Evolutionary conservation across 495 filamentous ascomycete species (phyloP), one percentile per base, ranked within the genome.

Genomic region (Lophiostoma macrostomum): DNA sequence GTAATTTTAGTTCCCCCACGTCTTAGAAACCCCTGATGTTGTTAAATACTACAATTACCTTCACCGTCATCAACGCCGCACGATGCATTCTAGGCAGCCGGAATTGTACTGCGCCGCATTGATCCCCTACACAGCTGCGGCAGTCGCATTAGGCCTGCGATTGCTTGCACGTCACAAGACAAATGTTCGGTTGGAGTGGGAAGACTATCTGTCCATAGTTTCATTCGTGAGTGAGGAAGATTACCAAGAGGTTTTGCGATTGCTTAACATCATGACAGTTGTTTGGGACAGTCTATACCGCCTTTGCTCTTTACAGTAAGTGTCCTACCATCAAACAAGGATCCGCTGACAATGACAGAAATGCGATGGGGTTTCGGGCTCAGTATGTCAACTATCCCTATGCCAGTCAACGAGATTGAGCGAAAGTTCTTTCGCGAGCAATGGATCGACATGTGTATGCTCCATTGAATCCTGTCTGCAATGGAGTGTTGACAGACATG

Each of bases 311-410:
- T 8, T 16, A 10, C 35, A 38, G 35, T 18, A 38, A 38, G 35
- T 38, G 6, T 8, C 10, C 35, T 18, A 11, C 35, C 35, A 8
- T 16, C 8, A n/a, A n/a, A n/a, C 35, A 8, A 8, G 6, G 35
- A 7, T 38, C 35, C 10, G 8, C 8, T 8, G 6, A 6, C 35
- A 18, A 6, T 38, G 35, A 38, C 35, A 38, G 35, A 43, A 16
- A 43, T 25, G 39, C 39, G 39, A 43, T 43, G 39, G 39, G 39
- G 39, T 27, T 18, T 43, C 22, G 39, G 39, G 4, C 6, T 7
- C 5, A 14, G 8, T 27, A 20, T 43, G 4, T 10, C 6, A 11
- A 22, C 20, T 27, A 25, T 43, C 39, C 10, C 20, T 16, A 5
- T 43, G 5, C 39, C 39, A 10, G 8, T 7, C 5, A 16, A 43